Evolutionary conservation across 768 basidiomycete genomes (phyloP).

Genomic region (Panus rudis): DNA sequence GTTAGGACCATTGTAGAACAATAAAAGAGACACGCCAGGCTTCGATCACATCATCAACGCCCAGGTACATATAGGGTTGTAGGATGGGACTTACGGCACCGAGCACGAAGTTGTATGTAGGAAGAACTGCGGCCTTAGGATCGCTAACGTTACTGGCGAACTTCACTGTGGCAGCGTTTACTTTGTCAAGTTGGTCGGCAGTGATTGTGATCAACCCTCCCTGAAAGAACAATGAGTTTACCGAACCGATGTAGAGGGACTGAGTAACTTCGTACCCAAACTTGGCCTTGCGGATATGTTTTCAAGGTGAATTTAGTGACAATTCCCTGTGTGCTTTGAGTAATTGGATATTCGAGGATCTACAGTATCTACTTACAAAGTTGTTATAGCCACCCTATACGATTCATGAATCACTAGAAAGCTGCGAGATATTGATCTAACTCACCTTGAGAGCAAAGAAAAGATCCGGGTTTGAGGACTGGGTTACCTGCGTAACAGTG

Average conservation of each 20-base stretch:
- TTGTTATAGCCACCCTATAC: conserved; percentile 57
- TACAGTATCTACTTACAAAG: conserved; percentile 29
- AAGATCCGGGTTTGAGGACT: conserved; percentile 27
- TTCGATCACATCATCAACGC: conserved; percentile 1
- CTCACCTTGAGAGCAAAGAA: conserved; percentile 40
- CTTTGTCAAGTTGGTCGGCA: conserved; percentile 11
- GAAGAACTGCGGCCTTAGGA: conserved; percentile 44
- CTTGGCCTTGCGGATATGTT: conserved; percentile 44
- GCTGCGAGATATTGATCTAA: not conserved
- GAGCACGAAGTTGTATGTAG: conserved; percentile 33
- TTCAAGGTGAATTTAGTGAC: conserved; percentile 52
- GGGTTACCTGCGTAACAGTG: conserved; percentile 28
- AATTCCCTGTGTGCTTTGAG: conserved; percentile 35
- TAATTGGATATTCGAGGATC: not conserved
- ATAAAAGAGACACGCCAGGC: conserved; percentile 20
- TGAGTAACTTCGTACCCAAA: conserved; percentile 53
- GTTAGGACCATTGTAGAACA: conserved; percentile 56
- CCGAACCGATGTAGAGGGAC: not conserved
- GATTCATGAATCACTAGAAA: not conserved
- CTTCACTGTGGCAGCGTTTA: conserved; percentile 31
- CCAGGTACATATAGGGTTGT: conserved; percentile 7
- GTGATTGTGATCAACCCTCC: conserved; percentile 40
- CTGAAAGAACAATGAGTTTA: conserved; percentile 28
- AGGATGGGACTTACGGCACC: conserved; percentile 25
- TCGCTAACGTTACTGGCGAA: conserved; percentile 38